Evolutionary conservation across 306 rosid genomes (phyloP).

Genomic region (Citrullus mucosospermus): DNA sequence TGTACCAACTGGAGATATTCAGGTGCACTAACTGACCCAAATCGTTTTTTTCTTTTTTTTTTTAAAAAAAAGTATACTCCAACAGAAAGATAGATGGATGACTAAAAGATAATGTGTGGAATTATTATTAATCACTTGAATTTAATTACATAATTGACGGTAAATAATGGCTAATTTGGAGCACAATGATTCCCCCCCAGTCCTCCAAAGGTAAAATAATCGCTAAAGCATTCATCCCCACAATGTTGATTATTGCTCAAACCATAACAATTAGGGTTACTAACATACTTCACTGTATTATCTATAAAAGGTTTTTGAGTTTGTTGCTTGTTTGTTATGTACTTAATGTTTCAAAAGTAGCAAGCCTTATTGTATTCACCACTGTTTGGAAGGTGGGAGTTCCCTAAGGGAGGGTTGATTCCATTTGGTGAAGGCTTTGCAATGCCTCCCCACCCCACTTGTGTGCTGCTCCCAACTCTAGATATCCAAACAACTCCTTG

Average conservation of each 20-base stretch:
- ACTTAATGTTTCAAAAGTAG: background rate
- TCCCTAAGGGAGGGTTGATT: slow-evolving; percentile 12
- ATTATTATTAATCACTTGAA: too few relatives aligned
- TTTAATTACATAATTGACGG: too few relatives aligned
- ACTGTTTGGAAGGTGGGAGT: background rate
- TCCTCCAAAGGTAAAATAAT: background rate
- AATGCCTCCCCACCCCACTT: slow-evolving; percentile 17
- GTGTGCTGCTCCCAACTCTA: background rate
- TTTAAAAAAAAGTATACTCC: too few relatives aligned
- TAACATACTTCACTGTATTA: background rate
- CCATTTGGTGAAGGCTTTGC: background rate
- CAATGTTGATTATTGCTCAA: background rate
- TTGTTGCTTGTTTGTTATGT: background rate
- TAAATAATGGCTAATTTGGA: too few relatives aligned
- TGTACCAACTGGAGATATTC: too few relatives aligned
- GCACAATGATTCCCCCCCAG: background rate
- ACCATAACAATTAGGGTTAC: background rate
- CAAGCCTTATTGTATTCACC: background rate
- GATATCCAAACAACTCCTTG: slow-evolving; percentile 5
- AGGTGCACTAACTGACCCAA: too few relatives aligned
- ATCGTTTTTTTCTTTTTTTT: too few relatives aligned
- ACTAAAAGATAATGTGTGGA: too few relatives aligned
- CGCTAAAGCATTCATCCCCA: background rate
- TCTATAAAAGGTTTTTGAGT: accelerated
- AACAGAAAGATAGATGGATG: too few relatives aligned